phyloP scores from a whole-genome alignment of 306 rosid genomes.

The Fragaria vesca region DNA sequence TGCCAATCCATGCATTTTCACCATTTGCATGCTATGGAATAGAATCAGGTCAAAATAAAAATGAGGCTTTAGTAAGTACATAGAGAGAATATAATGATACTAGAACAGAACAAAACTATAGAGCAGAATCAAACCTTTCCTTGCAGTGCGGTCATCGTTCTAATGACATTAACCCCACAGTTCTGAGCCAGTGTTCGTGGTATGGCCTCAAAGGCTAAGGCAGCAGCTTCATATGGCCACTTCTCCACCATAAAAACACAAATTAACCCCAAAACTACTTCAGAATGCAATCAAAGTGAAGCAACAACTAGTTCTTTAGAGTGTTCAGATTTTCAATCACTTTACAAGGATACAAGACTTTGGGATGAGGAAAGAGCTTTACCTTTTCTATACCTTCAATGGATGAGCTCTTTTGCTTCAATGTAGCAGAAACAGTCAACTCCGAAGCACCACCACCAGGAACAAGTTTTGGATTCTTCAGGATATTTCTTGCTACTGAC shows the following conservation, averaged over 20 bases:
- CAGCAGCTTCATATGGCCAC: conserved; percentile 99
- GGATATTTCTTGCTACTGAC: conserved; percentile 87
- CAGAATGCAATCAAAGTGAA: background rate
- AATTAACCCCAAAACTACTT: background rate
- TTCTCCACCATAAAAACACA: conserved; percentile 30
- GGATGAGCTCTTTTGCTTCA: conserved; percentile 97
- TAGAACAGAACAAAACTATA: background rate
- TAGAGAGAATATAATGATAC: background rate
- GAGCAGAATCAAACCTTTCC: conserved; percentile 64
- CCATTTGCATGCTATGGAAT: conserved; percentile 76
- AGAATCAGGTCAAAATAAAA: conserved; percentile 20
- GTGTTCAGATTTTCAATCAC: background rate
- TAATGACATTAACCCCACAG: conserved; percentile 94
- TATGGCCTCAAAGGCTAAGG: conserved; percentile 93
- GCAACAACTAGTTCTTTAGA: background rate
- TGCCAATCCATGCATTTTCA: conserved; percentile 95
- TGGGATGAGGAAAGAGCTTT: background rate
- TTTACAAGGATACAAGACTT: background rate
- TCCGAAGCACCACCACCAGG: conserved; percentile 99
- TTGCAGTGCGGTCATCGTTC: conserved; percentile 95
- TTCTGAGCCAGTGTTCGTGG: conserved; percentile 97
- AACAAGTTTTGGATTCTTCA: conserved; percentile 86
- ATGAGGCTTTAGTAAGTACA: conserved; percentile 5
- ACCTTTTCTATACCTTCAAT: conserved; percentile 97
- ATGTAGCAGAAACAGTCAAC: conserved; percentile 86